These are phyloP conservation scores for Botrytis hyacinthi DNA, from an alignment of 2,329 filamentous ascomycete species.

Conservation along the genomic window DNA sequence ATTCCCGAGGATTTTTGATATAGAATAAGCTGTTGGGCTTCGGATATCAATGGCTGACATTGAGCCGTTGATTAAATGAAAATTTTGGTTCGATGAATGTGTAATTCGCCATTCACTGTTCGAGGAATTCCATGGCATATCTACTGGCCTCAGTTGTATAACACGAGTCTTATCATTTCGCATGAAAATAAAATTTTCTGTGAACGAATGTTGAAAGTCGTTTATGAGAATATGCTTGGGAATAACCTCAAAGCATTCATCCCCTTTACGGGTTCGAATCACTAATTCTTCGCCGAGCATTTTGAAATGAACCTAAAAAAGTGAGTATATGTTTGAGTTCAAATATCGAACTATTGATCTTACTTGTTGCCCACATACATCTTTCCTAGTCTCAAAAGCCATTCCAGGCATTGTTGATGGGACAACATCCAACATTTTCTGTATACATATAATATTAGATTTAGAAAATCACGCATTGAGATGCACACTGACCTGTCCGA, in stretches of 20 bases:
- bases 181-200: constrained; percentile 27
- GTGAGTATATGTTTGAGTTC: neutral
- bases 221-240: constrained; percentile 16
- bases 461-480: neutral
- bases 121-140: constrained; percentile 36
- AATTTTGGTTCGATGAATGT: neutral
- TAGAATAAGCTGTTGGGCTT: constrained; percentile 39
- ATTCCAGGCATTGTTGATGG: constrained; percentile 40
- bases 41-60: constrained; percentile 38
- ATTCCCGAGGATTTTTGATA: constrained; percentile 40
- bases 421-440: constrained; percentile 27
- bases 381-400: constrained; percentile 38
- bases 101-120: constrained; percentile 34
- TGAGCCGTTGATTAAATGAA: constrained; percentile 27
- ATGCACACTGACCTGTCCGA: constrained; percentile 22
- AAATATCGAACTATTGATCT: neutral
- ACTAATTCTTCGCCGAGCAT: constrained; percentile 36
- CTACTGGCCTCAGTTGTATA: constrained; percentile 30
- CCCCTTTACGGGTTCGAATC: constrained; percentile 28
- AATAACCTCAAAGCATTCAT: constrained; percentile 25
- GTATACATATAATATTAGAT: constrained; percentile 15
- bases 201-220: constrained; percentile 25
- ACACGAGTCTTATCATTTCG: neutral
- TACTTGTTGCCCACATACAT: constrained; percentile 35
- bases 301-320: constrained; percentile 39